Evolutionary conservation across 2,329 filamentous ascomycete species (phyloP), one percentile per base, ranked within the genome.

Genomic region (Bipolaris gigantea): DNA sequence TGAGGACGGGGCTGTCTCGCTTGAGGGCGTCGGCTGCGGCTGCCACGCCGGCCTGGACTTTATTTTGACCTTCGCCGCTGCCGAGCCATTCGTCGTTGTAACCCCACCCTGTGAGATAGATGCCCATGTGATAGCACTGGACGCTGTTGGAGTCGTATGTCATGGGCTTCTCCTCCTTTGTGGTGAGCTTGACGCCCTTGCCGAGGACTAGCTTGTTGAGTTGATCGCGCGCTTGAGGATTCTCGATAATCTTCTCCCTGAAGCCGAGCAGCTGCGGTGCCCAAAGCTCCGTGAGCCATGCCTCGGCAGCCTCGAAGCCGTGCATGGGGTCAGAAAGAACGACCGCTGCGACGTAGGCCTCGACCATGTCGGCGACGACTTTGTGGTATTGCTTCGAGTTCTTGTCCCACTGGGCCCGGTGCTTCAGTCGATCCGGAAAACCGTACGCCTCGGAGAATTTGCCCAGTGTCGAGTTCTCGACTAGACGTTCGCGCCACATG

Each of bases 291-390:
- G 84, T 87, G 41, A 97, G 76, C 91, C 92, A 97, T 13, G 80
- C 71, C 47, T 87, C 81, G 2, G 83, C 86, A 2, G 79, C 80
- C 7, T 73, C 59, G 42, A 88, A 82, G 1, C 92, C 92, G 42
- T 84, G 71, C 8, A 77, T 73, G 0, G 85, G 80, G 63, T 91
- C 83, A 1, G 87, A 86, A 2, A 90, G 76, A 32, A 96, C 82
- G 5, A 92, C 76, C 3, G 89, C 92, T 8, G 89, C 92, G 15
- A 96, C 84, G 64, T 95, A 97, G 0, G 93, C 89, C 72, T 97
- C 93, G 65, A 97, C 95, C 16, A 97, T 82, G 69, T 97, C 93
- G 8, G 88, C 92, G 51, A 89, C 80, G 9, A 91, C 85, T 73
- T 97, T 97, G 13, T 78, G 82, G 67, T 48, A 76, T 48, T 30